Conservation (phyloP, 345 rosid species). For the Sisymbrium altissimum region DNA sequence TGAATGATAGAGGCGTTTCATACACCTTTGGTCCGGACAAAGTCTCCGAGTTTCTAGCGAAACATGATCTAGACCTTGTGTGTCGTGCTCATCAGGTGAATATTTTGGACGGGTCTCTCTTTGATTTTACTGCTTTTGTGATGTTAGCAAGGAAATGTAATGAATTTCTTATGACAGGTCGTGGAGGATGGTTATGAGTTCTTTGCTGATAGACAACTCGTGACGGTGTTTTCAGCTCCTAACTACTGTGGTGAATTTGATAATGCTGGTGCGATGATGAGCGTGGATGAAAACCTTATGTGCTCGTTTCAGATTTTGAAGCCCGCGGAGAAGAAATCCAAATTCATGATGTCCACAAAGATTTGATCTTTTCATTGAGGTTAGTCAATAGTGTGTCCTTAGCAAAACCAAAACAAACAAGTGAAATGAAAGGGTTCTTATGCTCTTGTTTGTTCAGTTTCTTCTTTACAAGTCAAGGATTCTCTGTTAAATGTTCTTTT, state of each 20-base stretch:
- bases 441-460: background rate
- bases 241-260: conserved; percentile 97
- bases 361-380: conserved; percentile 38
- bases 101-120: background rate
- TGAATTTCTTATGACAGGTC: conserved; percentile 45
- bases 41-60: conserved; percentile 69
- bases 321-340: conserved; percentile 83
- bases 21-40: conserved; percentile 86
- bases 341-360: conserved; percentile 62
- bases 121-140: background rate
- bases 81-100: conserved; percentile 96
- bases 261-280: conserved; percentile 99
- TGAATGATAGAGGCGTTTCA: conserved; percentile 95
- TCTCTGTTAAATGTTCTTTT: background rate
- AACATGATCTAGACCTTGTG: conserved; percentile 85
- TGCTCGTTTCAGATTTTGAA: conserved; percentile 97
- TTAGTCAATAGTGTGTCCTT: conserved; percentile 13
- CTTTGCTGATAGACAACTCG: conserved; percentile 92
- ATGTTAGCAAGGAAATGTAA: background rate
- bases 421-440: background rate
- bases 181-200: conserved; percentile 99
- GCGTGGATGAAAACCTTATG: conserved; percentile 76
- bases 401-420: conserved; percentile 8
- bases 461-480: background rate
- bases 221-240: conserved; percentile 92